These are phyloP conservation scores for Pontederia crassipes DNA, from an alignment of 176 grass and related monocot genomes.

Conservation along the genomic window DNA sequence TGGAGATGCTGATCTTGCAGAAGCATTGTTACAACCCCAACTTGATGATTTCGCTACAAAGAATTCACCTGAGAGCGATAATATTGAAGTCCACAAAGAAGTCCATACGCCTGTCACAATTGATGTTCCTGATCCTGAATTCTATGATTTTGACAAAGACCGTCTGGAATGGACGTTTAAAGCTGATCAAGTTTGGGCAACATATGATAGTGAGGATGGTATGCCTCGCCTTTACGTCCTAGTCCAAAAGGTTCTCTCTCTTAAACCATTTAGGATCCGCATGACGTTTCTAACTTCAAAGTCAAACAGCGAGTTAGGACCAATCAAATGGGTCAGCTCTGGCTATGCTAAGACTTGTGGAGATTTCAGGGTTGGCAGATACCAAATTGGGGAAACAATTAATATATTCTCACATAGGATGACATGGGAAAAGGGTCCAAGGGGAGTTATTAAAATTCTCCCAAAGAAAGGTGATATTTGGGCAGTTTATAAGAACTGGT, in stretches of 20 bases:
- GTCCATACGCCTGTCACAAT: conserved; percentile 27
- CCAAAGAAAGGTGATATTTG: conserved; percentile 61
- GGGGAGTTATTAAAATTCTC: conserved; percentile 49
- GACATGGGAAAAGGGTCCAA: conserved; percentile 40
- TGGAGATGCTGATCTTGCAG: conserved; percentile 20
- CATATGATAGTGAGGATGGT: conserved; percentile 61
- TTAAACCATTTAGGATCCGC: conserved; percentile 59
- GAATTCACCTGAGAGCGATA: not conserved
- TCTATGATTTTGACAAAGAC: conserved; percentile 61
- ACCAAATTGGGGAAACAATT: conserved; percentile 48
- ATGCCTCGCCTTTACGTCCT: conserved; percentile 83
- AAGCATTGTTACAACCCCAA: conserved; percentile 25
- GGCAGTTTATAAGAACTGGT: conserved; percentile 59
- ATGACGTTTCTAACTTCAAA: conserved; percentile 73
- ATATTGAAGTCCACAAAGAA: conserved; percentile 11
- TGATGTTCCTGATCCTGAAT: conserved; percentile 57
- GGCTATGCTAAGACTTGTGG: conserved; percentile 61
- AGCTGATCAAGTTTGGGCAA: conserved; percentile 59
- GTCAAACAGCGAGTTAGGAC: conserved; percentile 53
- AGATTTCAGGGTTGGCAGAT: conserved; percentile 58
- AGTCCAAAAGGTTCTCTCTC: conserved; percentile 83
- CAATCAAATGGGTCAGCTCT: conserved; percentile 51
- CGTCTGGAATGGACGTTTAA: conserved; percentile 49
- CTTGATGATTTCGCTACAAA: conserved; percentile 25
- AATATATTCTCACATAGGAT: conserved; percentile 70